Percentiles rank a stretch among this genome's conserved stretches.
Conservation (phyloP, 1,284 basidiomycete genomes). For the Puccinia triticina region DNA sequence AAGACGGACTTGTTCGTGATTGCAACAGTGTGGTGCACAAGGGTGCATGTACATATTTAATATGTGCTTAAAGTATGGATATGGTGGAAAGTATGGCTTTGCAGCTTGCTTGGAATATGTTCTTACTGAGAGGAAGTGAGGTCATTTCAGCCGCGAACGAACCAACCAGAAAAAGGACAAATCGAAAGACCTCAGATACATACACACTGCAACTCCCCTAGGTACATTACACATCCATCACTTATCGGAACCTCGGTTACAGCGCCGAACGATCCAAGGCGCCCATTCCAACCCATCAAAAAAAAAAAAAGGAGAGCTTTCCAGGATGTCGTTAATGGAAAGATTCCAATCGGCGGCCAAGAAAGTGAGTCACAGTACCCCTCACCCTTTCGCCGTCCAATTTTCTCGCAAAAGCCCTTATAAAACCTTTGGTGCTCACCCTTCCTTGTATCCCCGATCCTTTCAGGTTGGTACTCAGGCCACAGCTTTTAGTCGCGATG, state of each 20-base stretch:
- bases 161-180: too few species aligned
- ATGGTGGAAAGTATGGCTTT: too few species aligned
- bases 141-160: too few species aligned
- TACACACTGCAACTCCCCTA: background rate
- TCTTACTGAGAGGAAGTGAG: too few species aligned
- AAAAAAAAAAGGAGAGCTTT: background rate
- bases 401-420: background rate
- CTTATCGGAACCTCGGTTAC: background rate
- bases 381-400: background rate
- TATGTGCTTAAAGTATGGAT: too few species aligned
- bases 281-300: background rate
- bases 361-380: constrained; percentile 4
- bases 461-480: constrained; percentile 43
- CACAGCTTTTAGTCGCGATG: constrained; percentile 47
- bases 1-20: too few species aligned
- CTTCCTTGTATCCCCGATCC: background rate
- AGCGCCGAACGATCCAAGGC: background rate
- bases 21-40: too few species aligned
- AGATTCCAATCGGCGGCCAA: constrained; percentile 46
- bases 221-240: background rate
- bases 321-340: constrained; percentile 45
- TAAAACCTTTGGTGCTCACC: background rate
- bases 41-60: too few species aligned
- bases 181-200: background rate
- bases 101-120: too few species aligned